Base-by-base conservation (phyloP, 345 rosid genomes). In the Chamaenerion angustifolium region DNA sequence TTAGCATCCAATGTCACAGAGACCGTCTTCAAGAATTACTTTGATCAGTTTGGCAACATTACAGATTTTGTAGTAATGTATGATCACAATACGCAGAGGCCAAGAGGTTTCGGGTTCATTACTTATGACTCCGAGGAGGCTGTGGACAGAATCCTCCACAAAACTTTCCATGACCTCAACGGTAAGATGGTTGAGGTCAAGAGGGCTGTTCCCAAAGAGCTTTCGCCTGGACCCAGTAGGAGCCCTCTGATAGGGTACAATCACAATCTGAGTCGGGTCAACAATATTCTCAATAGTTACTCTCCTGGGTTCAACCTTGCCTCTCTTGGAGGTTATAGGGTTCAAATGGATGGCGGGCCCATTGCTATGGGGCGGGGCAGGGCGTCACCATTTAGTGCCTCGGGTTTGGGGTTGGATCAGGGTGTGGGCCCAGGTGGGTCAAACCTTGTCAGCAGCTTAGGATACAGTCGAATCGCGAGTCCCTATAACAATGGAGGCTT, bases 141-240 rank as follows among this genome's bases (percentile, higher is more conserved):
- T 19, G 95, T 92, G 46, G 96, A 92, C 42, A 67, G 76, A 66
- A 96, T 84, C 63, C 82, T 92, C 64, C 79, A 72, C 61, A 82
- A 72, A 66, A 87, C 85, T 48, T 92, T 92, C 65, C 98, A 92
- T 37, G 98, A 92, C 69, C 85, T 92, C 17, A 92, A 92, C 35
- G 96, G 96, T 45, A 92, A 92, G 71, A 75, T 84, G 93, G 96
- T 92, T 12, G 98, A 92, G 82, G 98, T 92, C 59, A 92, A 92
- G 81, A 75, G 84, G 66, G 98, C 96, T 25, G 95, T 92, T 44
- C 98, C 96, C 16, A 92, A 84, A 63, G 98, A 92, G 71, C 77
- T 70, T 12, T 74, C 93, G 7, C 78, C 81, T 1, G 77, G 73
- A 58, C 81, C 83, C 52, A 71, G 45, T 53, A 87, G 95, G 46